These are phyloP conservation scores for Lactarius tabidus DNA, from an alignment of 768 basidiomycete species.

Conservation along the genomic window DNA sequence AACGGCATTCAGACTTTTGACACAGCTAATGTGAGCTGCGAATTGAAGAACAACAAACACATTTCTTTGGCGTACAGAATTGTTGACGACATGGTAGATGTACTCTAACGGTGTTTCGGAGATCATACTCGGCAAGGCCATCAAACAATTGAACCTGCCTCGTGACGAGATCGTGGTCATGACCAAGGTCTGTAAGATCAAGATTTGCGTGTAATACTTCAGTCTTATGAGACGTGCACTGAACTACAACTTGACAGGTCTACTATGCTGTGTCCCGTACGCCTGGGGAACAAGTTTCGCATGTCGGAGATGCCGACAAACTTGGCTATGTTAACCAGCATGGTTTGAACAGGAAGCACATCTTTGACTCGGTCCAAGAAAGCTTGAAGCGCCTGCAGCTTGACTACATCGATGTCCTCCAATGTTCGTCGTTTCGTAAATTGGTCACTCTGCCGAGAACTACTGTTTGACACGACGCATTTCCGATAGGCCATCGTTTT, in stretches of 20 bases:
- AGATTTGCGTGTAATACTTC: neutral
- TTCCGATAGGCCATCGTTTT: slow-evolving; percentile 36
- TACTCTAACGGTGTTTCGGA: slow-evolving; percentile 44
- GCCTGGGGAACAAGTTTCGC: neutral
- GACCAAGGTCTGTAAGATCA: slow-evolving; percentile 38
- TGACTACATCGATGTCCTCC: slow-evolving; percentile 70
- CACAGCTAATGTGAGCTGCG: slow-evolving; percentile 33
- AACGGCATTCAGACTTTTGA: slow-evolving; percentile 33
- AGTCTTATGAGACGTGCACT: neutral
- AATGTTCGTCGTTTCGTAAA: slow-evolving; percentile 39
- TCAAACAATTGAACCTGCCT: slow-evolving; percentile 43
- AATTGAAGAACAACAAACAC: neutral
- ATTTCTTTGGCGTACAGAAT: too few species aligned
- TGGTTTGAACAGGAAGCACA: slow-evolving; percentile 44
- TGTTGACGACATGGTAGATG: neutral
- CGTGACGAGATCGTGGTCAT: slow-evolving; percentile 48
- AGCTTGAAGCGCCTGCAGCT: slow-evolving; percentile 61
- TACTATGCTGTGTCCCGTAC: neutral
- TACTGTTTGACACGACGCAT: neutral
- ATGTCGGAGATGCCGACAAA: slow-evolving; percentile 24
- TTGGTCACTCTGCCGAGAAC: neutral
- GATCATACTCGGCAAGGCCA: slow-evolving; percentile 43
- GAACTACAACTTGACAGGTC: neutral
- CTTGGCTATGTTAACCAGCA: slow-evolving; percentile 38
- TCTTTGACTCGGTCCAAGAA: slow-evolving; percentile 55